Percentiles rank a stretch among this genome's conserved stretches.
Conservation (phyloP, 164 flowering plant species). For the Nymphaea colorata region DNA sequence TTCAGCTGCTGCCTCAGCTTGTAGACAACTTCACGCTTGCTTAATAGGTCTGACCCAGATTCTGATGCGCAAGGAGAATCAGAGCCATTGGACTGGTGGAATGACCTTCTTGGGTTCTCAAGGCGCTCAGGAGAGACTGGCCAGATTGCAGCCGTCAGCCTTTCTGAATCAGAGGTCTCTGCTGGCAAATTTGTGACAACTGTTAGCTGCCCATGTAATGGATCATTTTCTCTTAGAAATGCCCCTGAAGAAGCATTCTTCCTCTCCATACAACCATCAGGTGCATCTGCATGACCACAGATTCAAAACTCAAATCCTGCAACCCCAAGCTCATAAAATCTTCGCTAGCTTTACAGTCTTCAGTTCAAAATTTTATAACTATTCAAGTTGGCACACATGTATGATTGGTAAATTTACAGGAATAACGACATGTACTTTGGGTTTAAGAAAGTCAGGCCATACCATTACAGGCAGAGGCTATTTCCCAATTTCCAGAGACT, state of each 20-base stretch:
- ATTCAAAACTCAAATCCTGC: background rate
- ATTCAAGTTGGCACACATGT: no score
- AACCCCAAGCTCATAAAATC: no score
- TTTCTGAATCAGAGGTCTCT: background rate
- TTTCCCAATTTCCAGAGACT: no score
- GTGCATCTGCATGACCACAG: background rate
- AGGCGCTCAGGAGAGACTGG: background rate
- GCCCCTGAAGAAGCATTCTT: background rate
- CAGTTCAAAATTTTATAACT: no score
- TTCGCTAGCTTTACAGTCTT: no score
- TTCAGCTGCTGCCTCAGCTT: conserved; percentile 83
- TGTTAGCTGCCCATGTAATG: background rate
- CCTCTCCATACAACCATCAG: background rate
- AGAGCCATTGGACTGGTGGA: conserved; percentile 73
- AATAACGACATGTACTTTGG: no score
- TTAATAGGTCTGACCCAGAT: conserved; percentile 74
- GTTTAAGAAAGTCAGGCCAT: no score
- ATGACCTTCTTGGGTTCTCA: conserved; percentile 11
- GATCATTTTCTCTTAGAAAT: background rate
- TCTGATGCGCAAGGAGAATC: conserved; percentile 88
- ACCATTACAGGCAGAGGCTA: no score
- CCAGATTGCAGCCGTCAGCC: background rate
- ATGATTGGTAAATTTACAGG: no score
- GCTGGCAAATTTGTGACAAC: background rate
- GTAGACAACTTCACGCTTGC: conserved; percentile 81